Conservation (phyloP, 2,329 filamentous ascomycete species). For the Claviceps spartinae region DNA sequence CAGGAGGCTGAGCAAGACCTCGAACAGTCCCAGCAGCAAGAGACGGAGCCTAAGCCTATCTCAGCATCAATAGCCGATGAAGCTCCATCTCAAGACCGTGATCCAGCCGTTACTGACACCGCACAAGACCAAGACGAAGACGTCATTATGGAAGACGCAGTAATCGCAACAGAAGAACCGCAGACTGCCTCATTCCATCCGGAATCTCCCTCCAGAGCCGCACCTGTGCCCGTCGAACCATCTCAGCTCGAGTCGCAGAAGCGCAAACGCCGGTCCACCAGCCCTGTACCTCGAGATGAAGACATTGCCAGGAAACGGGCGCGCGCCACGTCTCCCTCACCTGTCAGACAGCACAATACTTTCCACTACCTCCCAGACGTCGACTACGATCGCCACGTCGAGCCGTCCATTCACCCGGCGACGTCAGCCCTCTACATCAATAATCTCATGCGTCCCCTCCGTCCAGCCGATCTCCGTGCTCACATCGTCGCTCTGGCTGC, state of each 20-base stretch:
- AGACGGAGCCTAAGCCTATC: not conserved
- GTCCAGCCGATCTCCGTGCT: slow-evolving; percentile 49
- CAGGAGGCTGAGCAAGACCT: not conserved
- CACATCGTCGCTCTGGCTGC: slow-evolving; percentile 60
- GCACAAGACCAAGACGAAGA: not conserved
- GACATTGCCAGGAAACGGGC: slow-evolving; percentile 40
- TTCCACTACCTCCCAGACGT: slow-evolving; percentile 11
- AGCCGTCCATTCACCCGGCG: slow-evolving; percentile 53
- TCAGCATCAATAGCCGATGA: not conserved
- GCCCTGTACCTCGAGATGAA: slow-evolving; percentile 41
- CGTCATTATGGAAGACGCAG: not conserved
- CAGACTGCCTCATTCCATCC: not conserved
- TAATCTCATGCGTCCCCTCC: slow-evolving; percentile 78
- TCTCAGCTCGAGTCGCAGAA: slow-evolving; percentile 37
- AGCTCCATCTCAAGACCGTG: not conserved
- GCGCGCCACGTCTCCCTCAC: slow-evolving; percentile 19
- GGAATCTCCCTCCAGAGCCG: too few relatives aligned
- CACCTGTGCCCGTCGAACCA: slow-evolving; percentile 6
- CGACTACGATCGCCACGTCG: slow-evolving; percentile 24
- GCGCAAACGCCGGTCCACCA: slow-evolving; percentile 53
- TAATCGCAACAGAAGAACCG: not conserved
- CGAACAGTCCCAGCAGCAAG: not conserved
- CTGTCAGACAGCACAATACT: not conserved
- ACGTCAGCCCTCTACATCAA: slow-evolving; percentile 77
- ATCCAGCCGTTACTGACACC: not conserved